Evolutionary conservation across 805 yeast genomes (phyloP), one percentile per base, ranked within the genome.

Genomic region (Ogataea thermomethanolica): DNA sequence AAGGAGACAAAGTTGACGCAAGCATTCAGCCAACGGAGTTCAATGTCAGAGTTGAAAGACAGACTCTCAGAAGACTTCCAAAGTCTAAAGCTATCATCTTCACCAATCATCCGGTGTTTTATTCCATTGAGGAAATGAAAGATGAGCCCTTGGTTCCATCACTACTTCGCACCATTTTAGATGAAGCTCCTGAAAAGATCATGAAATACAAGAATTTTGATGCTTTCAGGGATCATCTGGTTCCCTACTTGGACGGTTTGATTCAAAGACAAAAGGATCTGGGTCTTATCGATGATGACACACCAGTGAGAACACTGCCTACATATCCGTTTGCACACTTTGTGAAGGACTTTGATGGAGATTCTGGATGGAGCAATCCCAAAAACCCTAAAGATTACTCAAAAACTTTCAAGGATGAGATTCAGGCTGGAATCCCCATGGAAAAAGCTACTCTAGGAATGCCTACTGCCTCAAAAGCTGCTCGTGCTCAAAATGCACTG

Each of bases 121-220:
- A 84, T 59, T 75, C 84, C 2, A 77, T 84, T 29, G 90, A 84
- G 28, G 91, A 85, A 54, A 78, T 84, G 77, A 83, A 84, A 46
- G 89, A 84, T 53, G 88, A 83, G 55, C 91, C 95, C 3, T 59
- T 81, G 53, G 76, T 84, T 20, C 88, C 89, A 7, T 76, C 84
- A 0, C 65, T 82, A 35, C 58, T 82, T 35, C 73, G 74, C 54
- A 81, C 79, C 51, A 77, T 80, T 36, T 64, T 82, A 25, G 75
- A 64, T 46, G 87, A 81, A 56, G 87, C 78, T 0, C 87, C 88
- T 8, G 79, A 75, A 46, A 74, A 72, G 36, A 82, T 82, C 44
- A 61, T 77, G 54, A 76, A 76, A 55, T 83, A 82, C 61, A 82
- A 82, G 56, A 71, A 72, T 48, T 81, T 81, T 49, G 78, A 67